These are phyloP conservation scores for Fusarium odoratissimum DNA, from an alignment of 2,329 filamentous ascomycete species.

Conservation along the genomic window DNA sequence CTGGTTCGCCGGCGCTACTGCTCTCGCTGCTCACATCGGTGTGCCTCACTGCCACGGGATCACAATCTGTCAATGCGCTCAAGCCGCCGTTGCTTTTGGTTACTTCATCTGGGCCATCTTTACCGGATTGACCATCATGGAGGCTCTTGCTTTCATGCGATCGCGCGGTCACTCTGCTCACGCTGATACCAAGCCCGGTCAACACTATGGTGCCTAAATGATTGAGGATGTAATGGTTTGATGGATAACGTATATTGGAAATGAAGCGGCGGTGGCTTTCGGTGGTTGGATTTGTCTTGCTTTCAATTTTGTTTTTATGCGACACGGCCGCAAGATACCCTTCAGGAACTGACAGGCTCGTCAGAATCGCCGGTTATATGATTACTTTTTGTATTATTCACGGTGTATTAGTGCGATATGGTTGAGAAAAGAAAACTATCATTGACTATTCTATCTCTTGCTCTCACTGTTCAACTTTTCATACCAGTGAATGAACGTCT, in stretches of 20 bases:
- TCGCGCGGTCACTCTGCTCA: constrained; percentile 52
- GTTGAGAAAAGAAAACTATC: constrained; percentile 1
- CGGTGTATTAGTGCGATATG: not conserved
- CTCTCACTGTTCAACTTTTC: not conserved
- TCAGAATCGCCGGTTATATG: constrained; percentile 16
- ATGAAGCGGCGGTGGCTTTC: not conserved
- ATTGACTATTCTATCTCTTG: not conserved
- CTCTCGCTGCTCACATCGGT: constrained; percentile 74
- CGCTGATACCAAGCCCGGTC: constrained; percentile 45
- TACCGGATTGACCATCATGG: constrained; percentile 59
- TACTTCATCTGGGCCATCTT: constrained; percentile 72
- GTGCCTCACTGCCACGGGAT: constrained; percentile 64
- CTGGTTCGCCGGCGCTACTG: constrained; percentile 90
- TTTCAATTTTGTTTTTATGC: constrained; percentile 16
- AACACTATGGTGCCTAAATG: constrained; percentile 28
- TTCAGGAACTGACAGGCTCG: constrained; percentile 24
- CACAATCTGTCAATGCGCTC: constrained; percentile 67
- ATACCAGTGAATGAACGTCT: not conserved
- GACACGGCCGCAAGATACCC: constrained; percentile 43
- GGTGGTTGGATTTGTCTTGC: not conserved
- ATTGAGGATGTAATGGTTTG: not conserved
- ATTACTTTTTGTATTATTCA: constrained; percentile 16
- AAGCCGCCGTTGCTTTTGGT: constrained; percentile 74
- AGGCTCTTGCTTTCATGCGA: constrained; percentile 58
- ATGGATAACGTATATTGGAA: not conserved